Evolutionary conservation across 139 green algal genomes (phyloP), one percentile per base, ranked within the genome.

Genomic region (Tetraselmis chui): DNA sequence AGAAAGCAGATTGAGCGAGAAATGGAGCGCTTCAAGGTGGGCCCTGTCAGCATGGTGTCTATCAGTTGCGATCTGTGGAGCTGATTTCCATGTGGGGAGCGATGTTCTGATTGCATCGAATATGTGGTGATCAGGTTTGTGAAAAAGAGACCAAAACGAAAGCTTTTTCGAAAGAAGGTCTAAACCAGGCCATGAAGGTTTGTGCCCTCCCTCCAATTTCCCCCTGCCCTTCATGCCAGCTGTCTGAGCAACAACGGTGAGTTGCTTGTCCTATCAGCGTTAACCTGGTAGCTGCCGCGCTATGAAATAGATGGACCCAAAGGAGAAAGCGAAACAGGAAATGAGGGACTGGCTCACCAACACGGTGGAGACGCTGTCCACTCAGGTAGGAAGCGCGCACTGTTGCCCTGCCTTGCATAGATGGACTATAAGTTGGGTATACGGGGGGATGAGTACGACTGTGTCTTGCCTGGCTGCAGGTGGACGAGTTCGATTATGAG

Each of bases 81-180:
- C n/a, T n/a, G n/a, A n/a, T n/a, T n/a, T n/a, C n/a, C n/a, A n/a
- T n/a, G n/a, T n/a, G n/a, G n/a, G n/a, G n/a, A n/a, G n/a, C n/a
- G n/a, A n/a, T n/a, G n/a, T n/a, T n/a, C n/a, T n/a, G n/a, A n/a
- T n/a, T n/a, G n/a, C n/a, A n/a, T n/a, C n/a, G n/a, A n/a, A n/a
- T n/a, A n/a, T n/a, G n/a, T n/a, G n/a, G n/a, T 67, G 45, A 18
- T 18, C 18, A 67, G 23, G 32, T 88, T 29, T 94, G 92, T 79
- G 97, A 99, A 84, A 97, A 97, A 84, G 97, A 99, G 85, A 93
- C 93, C 23, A 99, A 99, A 85, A 98, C 94, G 30, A 99, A 99
- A 83, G 91, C 92, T 0, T 98, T 97, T 86, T 93, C 82, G 76
- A 97, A 97, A 84, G 92, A 96, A 78, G 95, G 93, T 0, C 88